Base-by-base conservation (phyloP, 2,329 filamentous ascomycete genomes). In the Emmonsia crescens region DNA sequence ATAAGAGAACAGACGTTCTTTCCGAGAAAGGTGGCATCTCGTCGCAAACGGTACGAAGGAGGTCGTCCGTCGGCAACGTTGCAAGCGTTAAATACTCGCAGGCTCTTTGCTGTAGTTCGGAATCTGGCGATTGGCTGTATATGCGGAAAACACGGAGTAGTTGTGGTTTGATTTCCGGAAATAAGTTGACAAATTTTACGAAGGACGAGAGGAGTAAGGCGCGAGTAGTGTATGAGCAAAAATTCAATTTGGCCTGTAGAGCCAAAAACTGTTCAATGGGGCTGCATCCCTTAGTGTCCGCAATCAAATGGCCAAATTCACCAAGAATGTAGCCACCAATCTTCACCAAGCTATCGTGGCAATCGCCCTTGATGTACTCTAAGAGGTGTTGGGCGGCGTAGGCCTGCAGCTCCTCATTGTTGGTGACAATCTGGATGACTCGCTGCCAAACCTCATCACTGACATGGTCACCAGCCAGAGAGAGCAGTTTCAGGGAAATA, bases 1-100 rank as follows among this genome's bases (percentile, higher is more conserved):
- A 96, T 12, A 99, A 80, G 33, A 99, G 80, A 1, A 94, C 93
- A 5, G 94, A 97, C 62, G 96, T 87, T 63, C 95, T 83, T 74
- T 99, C 92, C 0, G 94, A 95, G 77, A 97, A 99, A 0, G 94
- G 92, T 2, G 94, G 94, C 95, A 99, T 99, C 74, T 99, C 94
- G 68, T 99, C 94, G 74, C 92, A 96, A 5, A 99, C 87, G 0
- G 94, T 97, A 59, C 94, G 85, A 14, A 99, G 80, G 6, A 99
- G 82, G 66, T 97, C 92, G 69, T 99, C 94, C 0, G 90, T 91
- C 0, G 91, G 89, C 73, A 95, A 82, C 40, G 84, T 92, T 21
- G 91, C 91, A 64, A 99, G 80, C 0, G 89, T 86, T 63, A 96
- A 80, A 73, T 97, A 99, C 74, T 99, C 94, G 76, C 91, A 99